Conservation (phyloP, 2,329 filamentous ascomycete species). For the Parafenestella ontariensis region DNA sequence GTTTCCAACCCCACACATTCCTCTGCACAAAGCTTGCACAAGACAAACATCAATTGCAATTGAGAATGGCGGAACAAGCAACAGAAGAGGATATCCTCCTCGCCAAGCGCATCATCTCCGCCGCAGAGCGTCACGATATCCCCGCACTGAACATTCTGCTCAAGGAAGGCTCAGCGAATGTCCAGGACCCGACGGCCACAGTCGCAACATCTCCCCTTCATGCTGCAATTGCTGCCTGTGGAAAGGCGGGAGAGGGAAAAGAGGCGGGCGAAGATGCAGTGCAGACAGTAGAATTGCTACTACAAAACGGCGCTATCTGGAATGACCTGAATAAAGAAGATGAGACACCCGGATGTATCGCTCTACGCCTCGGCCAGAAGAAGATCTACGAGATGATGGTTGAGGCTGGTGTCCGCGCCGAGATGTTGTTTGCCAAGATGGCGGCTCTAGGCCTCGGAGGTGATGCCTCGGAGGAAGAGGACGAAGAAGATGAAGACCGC, state of each 20-base stretch:
- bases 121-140: constrained; percentile 45
- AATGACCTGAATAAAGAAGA: constrained; percentile 48
- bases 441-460: constrained; percentile 40
- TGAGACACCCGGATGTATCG: constrained; percentile 49
- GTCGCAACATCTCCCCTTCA: constrained; percentile 46
- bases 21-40: constrained; percentile 17
- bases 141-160: constrained; percentile 43
- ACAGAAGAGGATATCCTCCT: constrained; percentile 47
- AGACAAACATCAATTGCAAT: constrained; percentile 9
- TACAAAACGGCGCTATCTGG: constrained; percentile 50
- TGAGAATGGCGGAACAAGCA: constrained; percentile 41
- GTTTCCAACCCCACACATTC: constrained; percentile 10
- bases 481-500: constrained; percentile 25
- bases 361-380: constrained; percentile 40
- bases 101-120: constrained; percentile 47
- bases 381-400: constrained; percentile 48
- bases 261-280: constrained; percentile 36
- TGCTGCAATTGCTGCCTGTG: constrained; percentile 43
- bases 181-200: constrained; percentile 45
- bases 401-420: constrained; percentile 46
- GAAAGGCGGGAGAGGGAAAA: constrained; percentile 38
- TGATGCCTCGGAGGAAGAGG: constrained; percentile 28
- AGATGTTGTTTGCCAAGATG: constrained; percentile 45
- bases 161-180: constrained; percentile 47
- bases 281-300: constrained; percentile 40